These are phyloP conservation scores for Trichothecium sympodiale DNA, from an alignment of 2,329 filamentous ascomycete genomes.

Conservation along the genomic window DNA sequence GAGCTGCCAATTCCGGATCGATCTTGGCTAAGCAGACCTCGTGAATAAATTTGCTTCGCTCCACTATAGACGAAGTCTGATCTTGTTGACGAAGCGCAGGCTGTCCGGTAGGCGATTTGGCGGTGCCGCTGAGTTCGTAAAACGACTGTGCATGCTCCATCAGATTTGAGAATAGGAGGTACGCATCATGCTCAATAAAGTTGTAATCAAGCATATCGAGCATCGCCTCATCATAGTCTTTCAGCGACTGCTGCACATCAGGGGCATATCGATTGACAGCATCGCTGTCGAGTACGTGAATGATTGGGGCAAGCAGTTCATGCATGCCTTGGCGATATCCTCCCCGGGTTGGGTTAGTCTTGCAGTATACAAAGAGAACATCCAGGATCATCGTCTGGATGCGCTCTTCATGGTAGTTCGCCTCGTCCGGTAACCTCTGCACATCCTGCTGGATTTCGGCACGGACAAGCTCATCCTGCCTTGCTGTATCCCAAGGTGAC, in stretches of 20 bases:
- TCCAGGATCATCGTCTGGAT: conserved; percentile 78
- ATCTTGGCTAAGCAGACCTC: conserved; percentile 66
- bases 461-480: conserved; percentile 72
- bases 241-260: conserved; percentile 17
- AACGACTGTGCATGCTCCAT: conserved; percentile 84
- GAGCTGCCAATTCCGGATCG: conserved; percentile 72
- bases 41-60: conserved; percentile 78
- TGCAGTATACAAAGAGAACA: conserved; percentile 89
- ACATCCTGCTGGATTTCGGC: conserved; percentile 93
- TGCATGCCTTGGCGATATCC: conserved; percentile 99
- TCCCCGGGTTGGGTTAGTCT: conserved; percentile 74
- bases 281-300: conserved; percentile 77
- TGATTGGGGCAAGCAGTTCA: conserved; percentile 79
- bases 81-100: conserved; percentile 13
- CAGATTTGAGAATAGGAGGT: conserved; percentile 70
- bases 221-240: conserved; percentile 44
- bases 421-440: conserved; percentile 81
- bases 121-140: conserved; percentile 44
- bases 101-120: not conserved
- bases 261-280: conserved; percentile 46
- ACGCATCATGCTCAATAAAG: conserved; percentile 85
- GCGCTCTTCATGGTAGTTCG: conserved; percentile 71
- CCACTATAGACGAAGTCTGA: conserved; percentile 55
- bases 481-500: conserved; percentile 85
- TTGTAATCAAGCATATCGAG: conserved; percentile 56